Evolutionary conservation across 352 stramenopile genomes (phyloP).

Genomic region (Pythium aquatile): DNA sequence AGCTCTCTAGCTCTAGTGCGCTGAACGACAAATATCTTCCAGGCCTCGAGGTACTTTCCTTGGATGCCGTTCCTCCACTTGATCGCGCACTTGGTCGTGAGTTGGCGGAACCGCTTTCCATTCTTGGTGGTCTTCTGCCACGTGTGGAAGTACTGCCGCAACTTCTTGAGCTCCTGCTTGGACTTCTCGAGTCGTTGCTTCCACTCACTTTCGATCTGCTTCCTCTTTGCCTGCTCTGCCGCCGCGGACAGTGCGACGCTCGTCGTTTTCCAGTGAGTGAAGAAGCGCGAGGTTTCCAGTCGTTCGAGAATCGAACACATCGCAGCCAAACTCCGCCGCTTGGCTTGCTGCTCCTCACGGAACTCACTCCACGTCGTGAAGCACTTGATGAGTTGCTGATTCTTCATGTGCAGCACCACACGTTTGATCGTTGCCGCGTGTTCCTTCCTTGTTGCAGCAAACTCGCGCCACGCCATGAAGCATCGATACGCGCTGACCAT

Average conservation of each 20-base stretch:
- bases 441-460: slow-evolving; percentile 8
- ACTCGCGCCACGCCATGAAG: slow-evolving; percentile 55
- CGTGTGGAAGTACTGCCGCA: slow-evolving; percentile 11
- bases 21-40: slow-evolving; percentile 21
- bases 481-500: slow-evolving; percentile 39
- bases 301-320: background rate
- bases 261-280: slow-evolving; percentile 11
- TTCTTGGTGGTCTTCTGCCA: slow-evolving; percentile 14
- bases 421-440: slow-evolving; percentile 28
- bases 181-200: slow-evolving; percentile 24
- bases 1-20: slow-evolving; percentile 18
- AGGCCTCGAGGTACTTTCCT: slow-evolving; percentile 33
- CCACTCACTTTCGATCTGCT: slow-evolving; percentile 24
- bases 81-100: slow-evolving; percentile 17
- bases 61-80: slow-evolving; percentile 23
- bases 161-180: slow-evolving; percentile 21
- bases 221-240: slow-evolving; percentile 11
- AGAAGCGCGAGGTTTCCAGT: background rate
- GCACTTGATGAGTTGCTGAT: slow-evolving; percentile 26
- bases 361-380: slow-evolving; percentile 26
- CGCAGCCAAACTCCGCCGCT: background rate
- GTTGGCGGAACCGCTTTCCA: slow-evolving; percentile 8
- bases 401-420: slow-evolving; percentile 35
- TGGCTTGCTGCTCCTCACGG: background rate
- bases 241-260: background rate